A percentile compares a stretch with the other conserved stretches of the same genome.
phyloP scores from a whole-genome alignment of 2,329 filamentous ascomycete genomes.

The Xylaria sp. region DNA sequence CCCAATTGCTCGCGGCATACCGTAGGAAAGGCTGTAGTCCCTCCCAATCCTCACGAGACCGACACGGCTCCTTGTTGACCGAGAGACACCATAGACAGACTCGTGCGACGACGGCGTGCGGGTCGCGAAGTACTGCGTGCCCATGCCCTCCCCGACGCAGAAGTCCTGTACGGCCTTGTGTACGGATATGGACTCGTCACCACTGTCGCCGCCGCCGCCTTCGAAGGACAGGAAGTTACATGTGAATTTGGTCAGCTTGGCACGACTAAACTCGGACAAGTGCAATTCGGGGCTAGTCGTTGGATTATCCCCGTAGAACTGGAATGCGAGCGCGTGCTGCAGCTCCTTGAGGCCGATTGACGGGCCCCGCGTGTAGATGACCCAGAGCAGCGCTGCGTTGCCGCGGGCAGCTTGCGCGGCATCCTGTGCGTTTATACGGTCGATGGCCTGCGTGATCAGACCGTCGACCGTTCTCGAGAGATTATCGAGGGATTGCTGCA shows the following conservation, averaged over 20 bases:
- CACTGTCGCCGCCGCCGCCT: too few relatives aligned
- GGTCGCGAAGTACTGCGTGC: not conserved
- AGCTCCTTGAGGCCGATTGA: not conserved
- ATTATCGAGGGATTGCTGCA: not conserved
- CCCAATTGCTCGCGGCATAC: slow-evolving; percentile 13
- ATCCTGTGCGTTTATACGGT: not conserved
- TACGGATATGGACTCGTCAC: slow-evolving; percentile 10
- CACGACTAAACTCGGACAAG: not conserved
- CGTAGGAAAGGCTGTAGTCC: not conserved
- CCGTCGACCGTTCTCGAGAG: not conserved
- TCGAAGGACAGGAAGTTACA: slow-evolving; percentile 5
- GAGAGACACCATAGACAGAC: not conserved
- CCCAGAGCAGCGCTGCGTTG: slow-evolving; percentile 10
- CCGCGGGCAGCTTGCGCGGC: not conserved
- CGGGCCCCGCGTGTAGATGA: slow-evolving; percentile 5
- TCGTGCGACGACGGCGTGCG: not conserved
- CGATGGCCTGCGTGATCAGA: not conserved
- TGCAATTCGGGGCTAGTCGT: not conserved
- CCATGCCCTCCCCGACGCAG: slow-evolving; percentile 8
- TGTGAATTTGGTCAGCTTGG: slow-evolving; percentile 6
- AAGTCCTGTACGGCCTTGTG: slow-evolving; percentile 11
- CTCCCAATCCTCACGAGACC: slow-evolving; percentile 6
- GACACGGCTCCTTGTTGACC: not conserved
- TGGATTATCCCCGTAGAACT: not conserved
- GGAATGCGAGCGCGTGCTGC: slow-evolving; percentile 7